A percentile compares a stretch with the other conserved stretches of the same genome.
phyloP scores from a whole-genome alignment of 129 eudicot species.

The Gnaphalium uliginosum region DNA sequence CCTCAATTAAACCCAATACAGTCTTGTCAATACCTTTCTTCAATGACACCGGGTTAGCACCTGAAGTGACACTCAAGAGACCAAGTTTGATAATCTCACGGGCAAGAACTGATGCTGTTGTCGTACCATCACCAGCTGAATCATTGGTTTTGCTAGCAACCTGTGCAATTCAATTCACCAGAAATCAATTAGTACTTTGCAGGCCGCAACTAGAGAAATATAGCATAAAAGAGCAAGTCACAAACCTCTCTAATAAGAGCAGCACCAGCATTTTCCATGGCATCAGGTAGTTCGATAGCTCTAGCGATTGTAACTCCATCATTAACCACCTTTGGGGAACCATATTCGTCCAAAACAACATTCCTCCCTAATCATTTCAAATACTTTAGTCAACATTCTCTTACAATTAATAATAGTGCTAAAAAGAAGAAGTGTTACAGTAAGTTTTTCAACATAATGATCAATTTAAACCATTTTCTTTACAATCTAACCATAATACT shows the following conservation, averaged over 20 bases:
- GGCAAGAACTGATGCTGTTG: slow-evolving; percentile 79
- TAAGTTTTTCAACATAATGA: not conserved
- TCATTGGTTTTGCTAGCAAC: slow-evolving; percentile 84
- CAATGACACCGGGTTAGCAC: slow-evolving; percentile 79
- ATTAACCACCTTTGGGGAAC: slow-evolving; percentile 80
- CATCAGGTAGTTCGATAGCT: slow-evolving; percentile 85
- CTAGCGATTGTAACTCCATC: slow-evolving; percentile 93
- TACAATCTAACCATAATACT: not conserved
- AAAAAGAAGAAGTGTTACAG: not conserved
- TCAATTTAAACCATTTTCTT: not conserved
- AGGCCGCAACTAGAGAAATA: not conserved
- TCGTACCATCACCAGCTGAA: slow-evolving; percentile 90
- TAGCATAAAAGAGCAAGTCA: not conserved
- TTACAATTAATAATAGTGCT: not conserved
- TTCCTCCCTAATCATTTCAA: slow-evolving; percentile 58
- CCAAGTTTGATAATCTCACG: slow-evolving; percentile 86
- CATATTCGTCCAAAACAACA: slow-evolving; percentile 90
- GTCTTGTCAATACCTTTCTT: slow-evolving; percentile 85
- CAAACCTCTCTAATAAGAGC: slow-evolving; percentile 87
- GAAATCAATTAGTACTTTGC: not conserved
- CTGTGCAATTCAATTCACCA: slow-evolving; percentile 28
- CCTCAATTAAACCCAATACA: slow-evolving; percentile 50
- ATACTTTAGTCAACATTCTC: not conserved
- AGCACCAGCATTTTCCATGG: slow-evolving; percentile 97
- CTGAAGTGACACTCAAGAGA: slow-evolving; percentile 71